These are phyloP conservation scores for Penicillium sumatraense DNA, from an alignment of 2,329 filamentous ascomycete species.

Conservation along the genomic window DNA sequence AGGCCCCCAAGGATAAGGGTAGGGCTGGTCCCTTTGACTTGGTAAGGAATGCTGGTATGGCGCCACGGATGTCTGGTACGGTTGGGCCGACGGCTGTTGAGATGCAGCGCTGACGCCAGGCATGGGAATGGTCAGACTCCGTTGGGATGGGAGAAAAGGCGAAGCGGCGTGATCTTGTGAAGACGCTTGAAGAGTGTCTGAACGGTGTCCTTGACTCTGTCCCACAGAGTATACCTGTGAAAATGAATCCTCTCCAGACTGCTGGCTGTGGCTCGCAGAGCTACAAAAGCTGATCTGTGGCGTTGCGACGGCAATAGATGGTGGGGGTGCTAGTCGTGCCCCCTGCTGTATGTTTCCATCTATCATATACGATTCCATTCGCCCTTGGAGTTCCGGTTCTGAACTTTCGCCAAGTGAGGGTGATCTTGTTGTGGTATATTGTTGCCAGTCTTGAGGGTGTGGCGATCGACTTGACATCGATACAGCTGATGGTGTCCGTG, in stretches of 20 bases:
- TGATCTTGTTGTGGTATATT: conserved; percentile 32
- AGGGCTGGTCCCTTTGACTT: conserved; percentile 17
- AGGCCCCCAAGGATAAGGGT: conserved; percentile 20
- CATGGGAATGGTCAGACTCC: conserved; percentile 26
- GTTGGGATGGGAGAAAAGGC: conserved; percentile 21
- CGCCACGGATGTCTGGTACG: conserved; percentile 15
- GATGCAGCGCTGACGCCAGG: conserved; percentile 6
- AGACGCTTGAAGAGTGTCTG: conserved; percentile 16
- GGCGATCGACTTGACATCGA: conserved; percentile 33
- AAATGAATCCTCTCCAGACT: conserved; percentile 25
- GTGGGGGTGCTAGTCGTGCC: conserved; percentile 8
- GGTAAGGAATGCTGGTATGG: conserved; percentile 9
- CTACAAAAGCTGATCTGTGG: conserved; percentile 28
- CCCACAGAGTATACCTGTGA: conserved; percentile 22
- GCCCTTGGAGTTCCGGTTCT: conserved; percentile 31
- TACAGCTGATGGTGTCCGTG: conserved; percentile 28
- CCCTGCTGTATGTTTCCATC: conserved; percentile 19
- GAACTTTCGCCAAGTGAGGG: conserved; percentile 32
- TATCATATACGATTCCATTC: conserved; percentile 29
- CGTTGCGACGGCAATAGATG: conserved; percentile 15
- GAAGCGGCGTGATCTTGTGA: conserved; percentile 8
- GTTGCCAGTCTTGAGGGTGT: conserved; percentile 33
- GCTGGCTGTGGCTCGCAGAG: conserved; percentile 18
- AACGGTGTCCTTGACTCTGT: conserved; percentile 14
- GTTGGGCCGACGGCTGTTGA: conserved; percentile 4